Conservation (phyloP, 2,329 filamentous ascomycete genomes). For the Fusarium chlamydosporum region DNA sequence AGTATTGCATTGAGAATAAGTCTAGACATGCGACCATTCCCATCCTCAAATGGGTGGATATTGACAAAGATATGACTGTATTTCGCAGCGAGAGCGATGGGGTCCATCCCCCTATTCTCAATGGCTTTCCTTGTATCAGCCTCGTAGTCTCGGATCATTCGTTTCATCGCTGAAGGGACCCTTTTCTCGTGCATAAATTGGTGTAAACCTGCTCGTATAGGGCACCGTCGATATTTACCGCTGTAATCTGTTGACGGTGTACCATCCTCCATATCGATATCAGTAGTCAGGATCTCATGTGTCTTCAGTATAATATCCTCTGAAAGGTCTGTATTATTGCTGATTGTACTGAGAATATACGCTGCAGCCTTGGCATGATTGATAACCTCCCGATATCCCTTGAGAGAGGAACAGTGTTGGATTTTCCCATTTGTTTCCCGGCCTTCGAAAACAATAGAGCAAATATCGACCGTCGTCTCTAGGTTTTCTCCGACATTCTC, state of each 20-base stretch:
- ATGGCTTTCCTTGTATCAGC: constrained; percentile 18
- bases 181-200: neutral
- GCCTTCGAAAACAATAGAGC: neutral
- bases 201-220: constrained; percentile 17
- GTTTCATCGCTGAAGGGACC: constrained; percentile 46
- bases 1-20: constrained; percentile 55
- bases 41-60: constrained; percentile 57
- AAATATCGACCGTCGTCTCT: neutral
- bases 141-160: constrained; percentile 42
- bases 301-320: constrained; percentile 47
- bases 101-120: constrained; percentile 30
- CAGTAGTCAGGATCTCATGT: constrained; percentile 42
- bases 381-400: constrained; percentile 22
- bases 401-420: neutral
- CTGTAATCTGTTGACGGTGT: constrained; percentile 22
- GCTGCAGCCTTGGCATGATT: constrained; percentile 34
- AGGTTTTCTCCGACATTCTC: neutral
- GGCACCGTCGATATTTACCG: constrained; percentile 47
- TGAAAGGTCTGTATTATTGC: constrained; percentile 17
- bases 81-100: constrained; percentile 48
- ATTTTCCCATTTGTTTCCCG: neutral
- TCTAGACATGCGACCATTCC: constrained; percentile 55
- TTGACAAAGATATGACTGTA: constrained; percentile 52
- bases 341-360: constrained; percentile 36
- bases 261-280: constrained; percentile 7